Evolutionary conservation across 192 early-diverging fungal genomes (phyloP).

Genomic region (Kickxella alabastrina): DNA sequence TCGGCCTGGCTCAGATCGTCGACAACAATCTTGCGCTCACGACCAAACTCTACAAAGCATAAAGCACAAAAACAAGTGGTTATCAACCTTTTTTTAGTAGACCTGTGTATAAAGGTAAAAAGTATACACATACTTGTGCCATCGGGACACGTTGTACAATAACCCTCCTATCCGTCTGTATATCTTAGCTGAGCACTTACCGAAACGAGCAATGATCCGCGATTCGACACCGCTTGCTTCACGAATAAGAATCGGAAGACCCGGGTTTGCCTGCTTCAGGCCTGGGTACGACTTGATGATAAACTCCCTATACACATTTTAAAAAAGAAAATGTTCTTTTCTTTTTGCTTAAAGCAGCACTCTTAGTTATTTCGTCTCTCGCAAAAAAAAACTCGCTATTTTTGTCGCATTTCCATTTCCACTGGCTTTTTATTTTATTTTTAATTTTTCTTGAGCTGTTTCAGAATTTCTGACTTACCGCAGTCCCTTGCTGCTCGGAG

Average conservation of each 20-base stretch:
- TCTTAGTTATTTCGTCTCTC: neutral
- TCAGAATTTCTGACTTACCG: constrained; percentile 59
- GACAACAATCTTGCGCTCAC: constrained; percentile 73
- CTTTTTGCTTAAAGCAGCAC: neutral
- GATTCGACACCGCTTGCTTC: constrained; percentile 83
- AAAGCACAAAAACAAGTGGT: too few species aligned
- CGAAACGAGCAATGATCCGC: constrained; percentile 85
- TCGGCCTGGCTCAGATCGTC: constrained; percentile 69
- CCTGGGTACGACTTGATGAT: constrained; percentile 73
- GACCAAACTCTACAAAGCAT: constrained; percentile 63
- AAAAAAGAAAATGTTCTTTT: neutral
- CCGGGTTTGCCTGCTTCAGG: constrained; percentile 84
- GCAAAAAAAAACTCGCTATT: neutral
- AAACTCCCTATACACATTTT: constrained; percentile 65
- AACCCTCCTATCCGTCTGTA: neutral
- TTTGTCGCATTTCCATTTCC: too few species aligned
- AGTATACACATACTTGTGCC: too few species aligned
- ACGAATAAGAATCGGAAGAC: constrained; percentile 85
- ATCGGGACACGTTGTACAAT: too few species aligned
- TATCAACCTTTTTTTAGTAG: neutral
- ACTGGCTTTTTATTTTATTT: neutral
- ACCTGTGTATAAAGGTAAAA: neutral
- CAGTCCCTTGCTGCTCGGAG: constrained; percentile 70
- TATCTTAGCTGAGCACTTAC: constrained; percentile 45
- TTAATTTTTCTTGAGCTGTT: constrained; percentile 1